Percentiles rank a stretch among this genome's conserved stretches.
Conservation (phyloP, 257 asterid species). For the Solanum dulcamara region DNA sequence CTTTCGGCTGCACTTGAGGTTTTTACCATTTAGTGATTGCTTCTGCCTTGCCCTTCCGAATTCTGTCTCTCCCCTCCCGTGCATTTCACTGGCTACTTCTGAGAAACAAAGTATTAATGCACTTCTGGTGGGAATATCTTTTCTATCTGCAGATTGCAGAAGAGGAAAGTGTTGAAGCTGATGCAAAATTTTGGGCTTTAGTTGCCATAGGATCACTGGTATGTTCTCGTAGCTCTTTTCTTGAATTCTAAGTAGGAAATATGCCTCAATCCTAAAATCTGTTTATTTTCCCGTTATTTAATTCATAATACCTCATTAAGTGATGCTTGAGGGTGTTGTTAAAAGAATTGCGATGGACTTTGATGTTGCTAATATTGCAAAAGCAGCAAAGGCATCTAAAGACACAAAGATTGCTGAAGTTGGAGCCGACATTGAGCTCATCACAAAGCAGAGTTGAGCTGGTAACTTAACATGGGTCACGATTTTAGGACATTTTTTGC, state of each 20-base stretch:
- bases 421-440: conserved; percentile 79
- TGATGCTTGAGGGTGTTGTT: conserved; percentile 91
- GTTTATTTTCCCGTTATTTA: neutral
- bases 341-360: conserved; percentile 74
- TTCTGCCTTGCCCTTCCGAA: neutral
- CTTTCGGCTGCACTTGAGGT: conserved; percentile 99
- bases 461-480: neutral
- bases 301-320: neutral
- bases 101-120: neutral
- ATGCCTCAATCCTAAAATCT: neutral
- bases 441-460: conserved; percentile 41
- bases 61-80: neutral
- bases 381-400: conserved; percentile 63
- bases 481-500: neutral
- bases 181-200: conserved; percentile 74
- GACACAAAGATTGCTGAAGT: conserved; percentile 79
- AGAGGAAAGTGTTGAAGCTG: conserved; percentile 54
- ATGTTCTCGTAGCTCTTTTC: conserved; percentile 3
- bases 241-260: neutral
- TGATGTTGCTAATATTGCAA: conserved; percentile 65
- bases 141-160: conserved; percentile 65
- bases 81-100: neutral
- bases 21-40: neutral
- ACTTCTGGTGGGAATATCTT: neutral
- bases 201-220: conserved; percentile 98